Percentiles rank a stretch among this genome's conserved stretches.
phyloP scores from a whole-genome alignment of 2,329 filamentous ascomycete genomes.

The Helicocarpus griseus region DNA sequence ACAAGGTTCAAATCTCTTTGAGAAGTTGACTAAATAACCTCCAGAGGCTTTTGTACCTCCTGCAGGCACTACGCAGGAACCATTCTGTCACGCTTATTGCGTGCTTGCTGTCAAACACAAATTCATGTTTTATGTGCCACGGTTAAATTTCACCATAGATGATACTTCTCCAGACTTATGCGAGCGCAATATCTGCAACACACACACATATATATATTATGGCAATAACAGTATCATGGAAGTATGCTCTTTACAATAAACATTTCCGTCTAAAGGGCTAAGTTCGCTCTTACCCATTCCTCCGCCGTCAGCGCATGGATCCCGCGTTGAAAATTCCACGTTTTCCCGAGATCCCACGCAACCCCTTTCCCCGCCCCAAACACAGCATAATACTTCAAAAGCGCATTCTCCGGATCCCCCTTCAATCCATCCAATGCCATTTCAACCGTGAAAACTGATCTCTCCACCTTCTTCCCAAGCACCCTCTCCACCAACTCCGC shows the following conservation, averaged over 20 bases:
- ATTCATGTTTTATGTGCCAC: too few relatives aligned
- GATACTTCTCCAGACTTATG: too few relatives aligned
- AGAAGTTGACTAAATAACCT: neutral
- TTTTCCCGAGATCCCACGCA: conserved; percentile 46
- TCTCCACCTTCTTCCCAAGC: conserved; percentile 33
- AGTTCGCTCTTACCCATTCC: conserved; percentile 11
- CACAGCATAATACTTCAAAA: conserved; percentile 52
- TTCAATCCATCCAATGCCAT: conserved; percentile 38
- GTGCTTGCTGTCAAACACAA: too few relatives aligned
- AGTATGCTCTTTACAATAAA: too few relatives aligned
- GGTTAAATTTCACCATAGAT: too few relatives aligned
- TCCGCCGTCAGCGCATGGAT: conserved; percentile 26
- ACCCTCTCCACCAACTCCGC: conserved; percentile 44
- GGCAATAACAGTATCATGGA: neutral
- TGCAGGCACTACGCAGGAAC: neutral
- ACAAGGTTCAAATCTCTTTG: too few relatives aligned
- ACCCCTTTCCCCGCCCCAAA: conserved; percentile 52
- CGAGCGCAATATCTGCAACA: too few relatives aligned
- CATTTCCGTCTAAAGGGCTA: neutral
- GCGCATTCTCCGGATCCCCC: conserved; percentile 37
- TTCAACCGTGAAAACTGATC: conserved; percentile 42
- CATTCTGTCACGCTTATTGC: too few relatives aligned
- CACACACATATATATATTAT: too few relatives aligned
- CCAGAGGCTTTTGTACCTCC: neutral
- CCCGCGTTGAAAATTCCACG: conserved; percentile 43